phyloP scores from a whole-genome alignment of 1,139 yeast species.

The Taphrina confusa region DNA sequence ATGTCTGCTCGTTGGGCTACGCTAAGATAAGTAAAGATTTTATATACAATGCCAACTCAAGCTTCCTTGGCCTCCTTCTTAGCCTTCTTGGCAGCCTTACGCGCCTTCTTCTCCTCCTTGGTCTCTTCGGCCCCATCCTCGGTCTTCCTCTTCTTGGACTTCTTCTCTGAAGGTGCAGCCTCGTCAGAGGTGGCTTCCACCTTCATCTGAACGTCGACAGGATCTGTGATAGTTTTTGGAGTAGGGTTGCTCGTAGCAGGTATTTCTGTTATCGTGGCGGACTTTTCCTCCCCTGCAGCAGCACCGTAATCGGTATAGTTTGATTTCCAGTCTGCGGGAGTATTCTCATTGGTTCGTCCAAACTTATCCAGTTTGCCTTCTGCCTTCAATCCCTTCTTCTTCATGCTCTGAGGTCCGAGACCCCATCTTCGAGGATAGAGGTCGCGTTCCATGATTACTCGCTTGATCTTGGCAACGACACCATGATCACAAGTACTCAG shows the following conservation, averaged over 20 bases:
- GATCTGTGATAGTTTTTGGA: constrained; percentile 39
- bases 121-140: constrained; percentile 47
- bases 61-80: constrained; percentile 63
- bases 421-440: constrained; percentile 99
- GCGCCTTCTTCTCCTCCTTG: constrained; percentile 55
- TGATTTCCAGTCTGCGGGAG: constrained; percentile 90
- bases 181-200: constrained; percentile 48
- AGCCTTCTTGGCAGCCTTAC: constrained; percentile 67
- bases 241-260: constrained; percentile 47
- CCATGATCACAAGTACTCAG: constrained; percentile 97
- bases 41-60: constrained; percentile 1
- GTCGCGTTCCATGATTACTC: constrained; percentile 99
- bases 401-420: constrained; percentile 95
- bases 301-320: constrained; percentile 75
- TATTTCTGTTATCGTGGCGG: constrained; percentile 42
- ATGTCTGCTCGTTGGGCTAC: background rate
- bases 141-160: constrained; percentile 33
- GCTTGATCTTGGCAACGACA: constrained; percentile 95
- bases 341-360: constrained; percentile 88
- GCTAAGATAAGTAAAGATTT: background rate
- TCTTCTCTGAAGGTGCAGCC: constrained; percentile 46
- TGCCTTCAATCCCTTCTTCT: constrained; percentile 96
- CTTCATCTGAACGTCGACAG: constrained; percentile 46
- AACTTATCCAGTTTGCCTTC: constrained; percentile 96
- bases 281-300: constrained; percentile 44